Percentiles rank a stretch among this genome's conserved stretches.
Evolutionary conservation across 2,329 filamentous ascomycete species (phyloP).

Genomic region (Dryadomyces quercus-mongolicae): DNA sequence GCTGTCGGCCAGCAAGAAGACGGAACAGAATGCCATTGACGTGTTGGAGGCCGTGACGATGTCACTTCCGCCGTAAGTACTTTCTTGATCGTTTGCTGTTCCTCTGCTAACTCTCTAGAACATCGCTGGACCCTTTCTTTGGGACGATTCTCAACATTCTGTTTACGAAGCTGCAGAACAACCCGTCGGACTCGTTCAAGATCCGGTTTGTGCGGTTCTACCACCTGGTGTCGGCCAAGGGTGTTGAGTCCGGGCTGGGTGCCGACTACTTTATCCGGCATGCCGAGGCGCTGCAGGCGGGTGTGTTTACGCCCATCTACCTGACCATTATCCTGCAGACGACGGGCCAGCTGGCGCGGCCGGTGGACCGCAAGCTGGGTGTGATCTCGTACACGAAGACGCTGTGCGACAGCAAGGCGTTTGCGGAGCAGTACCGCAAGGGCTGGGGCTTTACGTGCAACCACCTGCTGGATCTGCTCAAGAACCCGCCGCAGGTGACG

Average conservation of each 20-base stretch:
- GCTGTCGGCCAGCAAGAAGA: conserved; percentile 67
- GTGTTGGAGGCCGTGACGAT: conserved; percentile 71
- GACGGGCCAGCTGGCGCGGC: conserved; percentile 77
- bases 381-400: conserved; percentile 91
- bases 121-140: conserved; percentile 64
- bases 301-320: conserved; percentile 77
- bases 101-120: conserved; percentile 23
- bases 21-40: conserved; percentile 80
- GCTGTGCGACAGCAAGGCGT: conserved; percentile 72
- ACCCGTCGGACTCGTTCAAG: conserved; percentile 64
- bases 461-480: conserved; percentile 75
- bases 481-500: conserved; percentile 67
- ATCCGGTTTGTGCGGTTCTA: conserved; percentile 88
- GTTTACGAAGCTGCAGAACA: conserved; percentile 62
- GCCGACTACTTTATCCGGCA: conserved; percentile 83
- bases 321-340: conserved; percentile 75
- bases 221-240: conserved; percentile 70
- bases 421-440: conserved; percentile 70
- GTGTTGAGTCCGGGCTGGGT: conserved; percentile 68
- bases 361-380: conserved; percentile 83
- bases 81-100: background rate
- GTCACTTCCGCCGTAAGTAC: conserved; percentile 56
- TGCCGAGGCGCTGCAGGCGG: conserved; percentile 68
- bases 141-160: conserved; percentile 68
- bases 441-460: conserved; percentile 89